Base-by-base conservation (phyloP, 352 stramenopile species). In the Globisporangium takayamanum region DNA sequence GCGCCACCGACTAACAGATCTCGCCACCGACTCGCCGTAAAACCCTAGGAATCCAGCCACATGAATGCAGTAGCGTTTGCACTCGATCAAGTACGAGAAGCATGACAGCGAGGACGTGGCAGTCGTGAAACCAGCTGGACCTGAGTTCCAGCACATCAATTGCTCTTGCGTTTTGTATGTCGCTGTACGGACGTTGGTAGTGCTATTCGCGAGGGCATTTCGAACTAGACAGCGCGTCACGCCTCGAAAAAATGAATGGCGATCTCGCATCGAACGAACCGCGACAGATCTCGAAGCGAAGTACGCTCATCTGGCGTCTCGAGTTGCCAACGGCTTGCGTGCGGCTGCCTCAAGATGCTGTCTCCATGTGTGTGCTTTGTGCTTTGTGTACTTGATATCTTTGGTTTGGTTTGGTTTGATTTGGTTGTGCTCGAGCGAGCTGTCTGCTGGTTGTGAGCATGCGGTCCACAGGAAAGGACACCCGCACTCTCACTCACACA, bases 71-170 rank as follows among this genome's bases (percentile, higher is more conserved):
- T 55, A 59, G 8, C 6, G 45, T 53, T 7, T 0, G 2, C 2
- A 11, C 20, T 22, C 41, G 22, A 25, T 51, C 30, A 66, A 62
- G 60, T 66, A 22, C 60, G 60, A 57, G 20, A 18, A 3, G 41
- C 41, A 39, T 66, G 60, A 66, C 60, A 49, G 48, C 48, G 50
- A 58, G 22, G 60, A 66, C 60, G 60, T 66, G 60, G 60, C 60
- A 60, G 50, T 8, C 33, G 33, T 7, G 6, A 39, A 39, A 39
- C 6, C 33, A 1, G 6, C 33, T 39, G 33, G 33, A 12, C 4
- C 33, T 14, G 5, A 6, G 6, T 16, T 14, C 39, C 12, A 45
- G 39, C 41, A 6, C 41, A 46, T 46, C 41, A 46, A 3, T 46
- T n/a, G 1, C 41, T 20, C 41, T 46, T 46, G 41, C 41, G 5